Conservation (phyloP, 768 basidiomycete genomes). For the Mycena galopus region DNA sequence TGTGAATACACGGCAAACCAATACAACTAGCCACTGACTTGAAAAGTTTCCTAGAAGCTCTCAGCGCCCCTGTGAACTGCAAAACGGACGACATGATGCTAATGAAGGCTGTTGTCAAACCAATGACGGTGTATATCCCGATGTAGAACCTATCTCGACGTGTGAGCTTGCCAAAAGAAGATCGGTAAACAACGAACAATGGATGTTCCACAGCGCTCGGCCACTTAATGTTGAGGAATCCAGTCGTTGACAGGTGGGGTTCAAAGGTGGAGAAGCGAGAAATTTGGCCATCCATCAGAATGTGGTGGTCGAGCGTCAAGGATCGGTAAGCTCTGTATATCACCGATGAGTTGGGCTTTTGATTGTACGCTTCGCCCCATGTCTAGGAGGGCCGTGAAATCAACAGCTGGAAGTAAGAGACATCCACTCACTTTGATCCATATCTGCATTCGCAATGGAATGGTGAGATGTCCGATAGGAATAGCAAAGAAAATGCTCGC, state of each 20-base stretch:
- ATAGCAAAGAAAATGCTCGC: slow-evolving; percentile 6
- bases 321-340: slow-evolving; percentile 15
- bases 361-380: slow-evolving; percentile 36
- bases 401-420: neutral
- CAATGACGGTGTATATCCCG: slow-evolving; percentile 73
- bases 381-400: slow-evolving; percentile 1
- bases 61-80: slow-evolving; percentile 73
- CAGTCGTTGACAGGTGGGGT: slow-evolving; percentile 37
- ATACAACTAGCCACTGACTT: slow-evolving; percentile 45
- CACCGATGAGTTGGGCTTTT: slow-evolving; percentile 4
- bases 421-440: slow-evolving; percentile 70
- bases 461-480: neutral
- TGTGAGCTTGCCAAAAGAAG: neutral
- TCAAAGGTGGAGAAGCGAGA: slow-evolving; percentile 38
- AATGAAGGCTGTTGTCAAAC: slow-evolving; percentile 39
- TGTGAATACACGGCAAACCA: neutral
- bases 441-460: slow-evolving; percentile 41
- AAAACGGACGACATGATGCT: slow-evolving; percentile 37
- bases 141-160: slow-evolving; percentile 61
- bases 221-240: slow-evolving; percentile 48
- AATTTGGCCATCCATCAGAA: slow-evolving; percentile 31
- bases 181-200: slow-evolving; percentile 47
- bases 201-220: slow-evolving; percentile 72
- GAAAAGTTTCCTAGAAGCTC: slow-evolving; percentile 61
- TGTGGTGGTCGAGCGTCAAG: slow-evolving; percentile 20